Conservation (phyloP, 257 asterid genomes). For the Solanum boliviense region DNA sequence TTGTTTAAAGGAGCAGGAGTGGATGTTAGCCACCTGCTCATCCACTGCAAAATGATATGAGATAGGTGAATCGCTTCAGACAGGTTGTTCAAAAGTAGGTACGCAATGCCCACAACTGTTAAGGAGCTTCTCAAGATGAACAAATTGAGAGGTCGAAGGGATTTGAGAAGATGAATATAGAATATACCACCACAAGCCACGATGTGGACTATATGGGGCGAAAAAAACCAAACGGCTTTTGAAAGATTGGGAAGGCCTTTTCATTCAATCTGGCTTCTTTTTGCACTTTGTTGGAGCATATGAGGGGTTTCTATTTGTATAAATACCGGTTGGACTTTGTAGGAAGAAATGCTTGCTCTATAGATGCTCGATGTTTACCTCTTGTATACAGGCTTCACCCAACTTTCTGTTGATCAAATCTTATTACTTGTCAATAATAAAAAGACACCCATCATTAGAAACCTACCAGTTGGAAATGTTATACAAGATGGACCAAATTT, state of each 20-base stretch:
- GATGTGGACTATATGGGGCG: background rate
- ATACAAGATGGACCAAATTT: background rate
- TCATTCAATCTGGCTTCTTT: background rate
- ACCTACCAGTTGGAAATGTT: background rate
- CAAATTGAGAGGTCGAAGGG: background rate
- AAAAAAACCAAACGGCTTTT: background rate
- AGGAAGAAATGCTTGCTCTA: background rate
- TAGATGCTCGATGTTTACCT: background rate
- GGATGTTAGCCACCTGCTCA: background rate
- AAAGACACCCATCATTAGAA: background rate
- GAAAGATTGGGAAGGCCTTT: background rate
- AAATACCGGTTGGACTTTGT: background rate
- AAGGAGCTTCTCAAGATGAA: background rate
- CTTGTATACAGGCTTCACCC: background rate
- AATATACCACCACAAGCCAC: background rate
- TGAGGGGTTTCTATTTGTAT: background rate
- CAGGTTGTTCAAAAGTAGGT: background rate
- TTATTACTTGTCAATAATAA: background rate
- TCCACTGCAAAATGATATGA: background rate
- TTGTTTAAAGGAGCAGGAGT: background rate
- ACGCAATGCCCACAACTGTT: background rate
- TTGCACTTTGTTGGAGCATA: background rate
- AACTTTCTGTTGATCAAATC: background rate
- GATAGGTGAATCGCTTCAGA: background rate
- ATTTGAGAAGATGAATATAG: background rate